Conservation (phyloP, 805 yeast genomes). For the Candida arabinofermentans region DNA sequence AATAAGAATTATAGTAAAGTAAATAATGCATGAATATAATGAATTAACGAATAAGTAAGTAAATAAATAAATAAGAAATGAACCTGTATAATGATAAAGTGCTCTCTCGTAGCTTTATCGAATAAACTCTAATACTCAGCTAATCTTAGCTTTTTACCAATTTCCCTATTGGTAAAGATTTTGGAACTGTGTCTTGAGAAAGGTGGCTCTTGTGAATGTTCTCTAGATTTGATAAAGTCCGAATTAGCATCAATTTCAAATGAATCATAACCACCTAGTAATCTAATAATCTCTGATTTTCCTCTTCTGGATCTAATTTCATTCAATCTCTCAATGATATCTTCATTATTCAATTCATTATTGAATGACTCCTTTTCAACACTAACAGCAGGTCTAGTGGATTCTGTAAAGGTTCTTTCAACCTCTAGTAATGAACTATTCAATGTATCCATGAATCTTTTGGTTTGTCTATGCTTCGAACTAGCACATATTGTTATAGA, state of each 20-base stretch:
- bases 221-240: conserved; percentile 51
- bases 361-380: conserved; percentile 2
- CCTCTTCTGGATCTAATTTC: conserved; percentile 17
- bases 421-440: conserved; percentile 58
- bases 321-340: conserved; percentile 15
- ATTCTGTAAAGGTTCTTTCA: conserved; percentile 43
- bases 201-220: conserved; percentile 53
- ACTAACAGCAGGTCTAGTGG: conserved; percentile 15
- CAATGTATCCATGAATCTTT: conserved; percentile 67
- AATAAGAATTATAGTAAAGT: neutral
- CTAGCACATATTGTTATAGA: conserved; percentile 77
- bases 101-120: too few relatives aligned
- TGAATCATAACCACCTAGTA: conserved; percentile 83
- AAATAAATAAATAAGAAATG: neutral
- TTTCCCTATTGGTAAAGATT: conserved; percentile 39
- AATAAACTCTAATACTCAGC: conserved; percentile 53
- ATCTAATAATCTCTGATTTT: conserved; percentile 30
- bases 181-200: conserved; percentile 22
- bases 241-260: conserved; percentile 63
- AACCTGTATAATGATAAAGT: too few relatives aligned
- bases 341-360: conserved; percentile 14
- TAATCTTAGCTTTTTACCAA: conserved; percentile 60
- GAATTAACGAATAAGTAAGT: neutral
- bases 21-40: neutral
- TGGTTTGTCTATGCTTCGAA: conserved; percentile 85